A percentile compares a stretch with the other conserved stretches of the same genome.
Evolutionary conservation across 495 filamentous ascomycete genomes (phyloP).

Genomic region (Xanthoparmelia taractica): DNA sequence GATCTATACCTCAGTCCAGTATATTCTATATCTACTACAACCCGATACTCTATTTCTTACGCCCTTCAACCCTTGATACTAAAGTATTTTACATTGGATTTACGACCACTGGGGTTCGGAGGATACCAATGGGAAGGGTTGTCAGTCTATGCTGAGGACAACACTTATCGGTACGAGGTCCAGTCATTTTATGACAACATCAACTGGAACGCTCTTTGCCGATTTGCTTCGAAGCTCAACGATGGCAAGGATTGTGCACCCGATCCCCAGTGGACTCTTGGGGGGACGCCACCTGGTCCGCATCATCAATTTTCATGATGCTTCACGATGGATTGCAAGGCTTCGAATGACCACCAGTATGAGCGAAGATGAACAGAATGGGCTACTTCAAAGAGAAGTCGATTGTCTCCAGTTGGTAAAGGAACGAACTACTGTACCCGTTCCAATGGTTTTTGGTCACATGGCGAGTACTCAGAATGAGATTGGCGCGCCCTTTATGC

Average conservation of each 20-base stretch:
- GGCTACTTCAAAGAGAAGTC: not conserved
- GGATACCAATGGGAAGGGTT: not conserved
- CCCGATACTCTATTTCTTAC: not conserved
- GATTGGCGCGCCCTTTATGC: not conserved
- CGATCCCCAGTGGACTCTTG: not conserved
- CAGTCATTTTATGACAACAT: not conserved
- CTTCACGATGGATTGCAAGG: not conserved
- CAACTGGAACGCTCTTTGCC: not conserved
- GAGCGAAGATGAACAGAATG: not conserved
- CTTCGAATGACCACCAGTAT: not conserved
- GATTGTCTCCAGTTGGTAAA: not conserved
- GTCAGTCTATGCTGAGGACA: not conserved
- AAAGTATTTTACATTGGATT: not conserved
- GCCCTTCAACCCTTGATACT: not conserved
- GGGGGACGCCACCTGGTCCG: not conserved
- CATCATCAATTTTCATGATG: not conserved
- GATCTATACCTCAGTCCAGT: not conserved
- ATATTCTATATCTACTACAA: not conserved
- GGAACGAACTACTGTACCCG: not conserved
- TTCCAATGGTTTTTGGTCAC: not conserved
- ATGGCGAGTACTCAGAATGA: not conserved
- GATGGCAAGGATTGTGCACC: not conserved
- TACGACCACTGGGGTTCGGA: no score
- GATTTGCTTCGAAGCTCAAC: not conserved
- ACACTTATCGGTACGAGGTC: fast-evolving